Evolutionary conservation across 768 basidiomycete genomes (phyloP).

Genomic region (Coprinellus micaceus): DNA sequence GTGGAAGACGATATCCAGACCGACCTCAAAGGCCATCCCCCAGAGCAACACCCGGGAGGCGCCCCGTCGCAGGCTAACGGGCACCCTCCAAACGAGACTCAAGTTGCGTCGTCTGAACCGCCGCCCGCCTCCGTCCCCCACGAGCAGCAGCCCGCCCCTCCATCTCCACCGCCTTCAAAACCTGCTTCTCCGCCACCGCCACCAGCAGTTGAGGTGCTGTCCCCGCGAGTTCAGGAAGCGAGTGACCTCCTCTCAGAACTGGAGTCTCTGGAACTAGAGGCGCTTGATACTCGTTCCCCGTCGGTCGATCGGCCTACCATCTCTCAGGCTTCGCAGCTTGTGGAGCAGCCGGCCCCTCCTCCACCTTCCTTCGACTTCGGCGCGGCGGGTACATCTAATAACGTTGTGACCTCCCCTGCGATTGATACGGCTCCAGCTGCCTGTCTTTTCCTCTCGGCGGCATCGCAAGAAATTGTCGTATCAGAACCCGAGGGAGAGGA

Average conservation of each 20-base stretch:
- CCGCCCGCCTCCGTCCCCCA: no score
- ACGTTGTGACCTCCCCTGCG: no score
- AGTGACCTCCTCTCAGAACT: background rate
- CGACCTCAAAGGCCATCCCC: background rate
- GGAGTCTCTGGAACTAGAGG: background rate
- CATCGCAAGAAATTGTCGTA: no score
- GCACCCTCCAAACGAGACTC: no score
- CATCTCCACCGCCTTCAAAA: background rate
- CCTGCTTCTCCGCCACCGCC: background rate
- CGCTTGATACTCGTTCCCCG: background rate
- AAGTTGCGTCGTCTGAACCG: no score
- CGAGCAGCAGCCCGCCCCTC: no score
- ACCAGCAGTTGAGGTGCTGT: background rate
- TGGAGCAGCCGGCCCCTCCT: no score
- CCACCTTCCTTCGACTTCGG: no score
- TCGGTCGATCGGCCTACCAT: background rate
- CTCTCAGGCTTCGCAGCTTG: background rate
- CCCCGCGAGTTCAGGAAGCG: background rate
- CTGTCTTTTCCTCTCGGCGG: no score
- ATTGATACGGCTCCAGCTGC: no score
- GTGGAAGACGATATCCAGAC: background rate
- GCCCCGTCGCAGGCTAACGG: background rate
- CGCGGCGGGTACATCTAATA: no score
- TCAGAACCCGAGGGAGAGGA: background rate
- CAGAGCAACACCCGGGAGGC: background rate